Base-by-base conservation (phyloP, 257 asterid species). In the Haberlea rhodopensis region DNA sequence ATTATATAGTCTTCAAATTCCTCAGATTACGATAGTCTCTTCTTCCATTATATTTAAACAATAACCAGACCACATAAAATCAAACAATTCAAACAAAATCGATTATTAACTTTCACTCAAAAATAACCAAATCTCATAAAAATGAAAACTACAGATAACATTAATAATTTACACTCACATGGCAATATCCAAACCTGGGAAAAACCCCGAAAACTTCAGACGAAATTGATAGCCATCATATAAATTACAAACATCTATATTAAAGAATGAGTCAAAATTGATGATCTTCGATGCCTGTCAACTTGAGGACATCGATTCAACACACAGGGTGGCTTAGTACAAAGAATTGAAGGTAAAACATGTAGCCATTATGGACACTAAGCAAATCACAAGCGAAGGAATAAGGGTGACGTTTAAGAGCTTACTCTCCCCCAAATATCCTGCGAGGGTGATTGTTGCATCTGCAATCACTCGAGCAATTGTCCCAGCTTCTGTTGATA, bases 401-500 rank as follows among this genome's bases (percentile, higher is more conserved):
- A 86, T 29, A 57, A 86, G 71, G 53, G 90, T 86, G 9, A 60
- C 63, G 62, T 86, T 86, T 23, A 86, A 45, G 29, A 86, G 87
- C 76, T 71, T 83, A 28, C 81, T 86, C 79, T 81, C 78, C 4
- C 89, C 87, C 74, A 79, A 78, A 60, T 83, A 79, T 1, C 94
- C 90, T 3, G 88, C 82, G 15, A 83, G 26, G 11, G 94, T 86
- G 51, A 86, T 86, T 18, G 87, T 80, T 13, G 78, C 81, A 32
- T 86, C 94, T 11, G 90, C 95, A 19, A 82, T 51, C 2, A 86
- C 95, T 40, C 95, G 82, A 1, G 91, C 95, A 53, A 86, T 51
- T 6, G 95, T 86, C 27, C 91, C 95, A 0, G 90, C 95, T 71
- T 86, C 95, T 8, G 91, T 86, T 24, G 95, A 86, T n/a, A n/a